These are phyloP conservation scores for Saprolegnia parasitica DNA, from an alignment of 352 stramenopile genomes.

Conservation along the genomic window DNA sequence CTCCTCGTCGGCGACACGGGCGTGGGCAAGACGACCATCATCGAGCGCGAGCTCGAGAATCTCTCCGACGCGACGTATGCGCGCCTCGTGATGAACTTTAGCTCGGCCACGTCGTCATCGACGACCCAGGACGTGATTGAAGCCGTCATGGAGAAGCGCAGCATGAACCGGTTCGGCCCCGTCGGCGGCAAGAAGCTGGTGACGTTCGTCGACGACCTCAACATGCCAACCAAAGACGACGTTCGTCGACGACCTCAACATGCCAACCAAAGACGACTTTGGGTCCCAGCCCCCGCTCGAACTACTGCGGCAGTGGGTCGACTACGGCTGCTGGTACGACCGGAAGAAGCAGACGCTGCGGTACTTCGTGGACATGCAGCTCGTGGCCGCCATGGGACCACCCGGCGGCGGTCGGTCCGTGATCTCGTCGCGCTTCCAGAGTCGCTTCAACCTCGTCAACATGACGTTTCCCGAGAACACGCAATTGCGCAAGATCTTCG, in stretches of 20 bases:
- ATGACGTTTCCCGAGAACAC: constrained; percentile 82
- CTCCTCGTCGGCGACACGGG: constrained; percentile 88
- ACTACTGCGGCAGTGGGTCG: constrained; percentile 87
- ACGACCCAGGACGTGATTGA: constrained; percentile 90
- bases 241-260: constrained; percentile 92
- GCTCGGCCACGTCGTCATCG: constrained; percentile 79
- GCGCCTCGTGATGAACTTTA: constrained; percentile 85
- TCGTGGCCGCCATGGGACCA: constrained; percentile 85
- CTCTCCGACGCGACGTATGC: constrained; percentile 69
- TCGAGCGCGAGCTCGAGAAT: constrained; percentile 75
- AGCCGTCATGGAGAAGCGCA: constrained; percentile 87
- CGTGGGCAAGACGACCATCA: constrained; percentile 85
- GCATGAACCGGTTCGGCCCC: constrained; percentile 83
- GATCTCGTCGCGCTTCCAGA: constrained; percentile 87
- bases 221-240: constrained; percentile 87
- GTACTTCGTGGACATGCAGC: constrained; percentile 89
- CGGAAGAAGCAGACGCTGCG: constrained; percentile 87
- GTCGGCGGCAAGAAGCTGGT: constrained; percentile 84
- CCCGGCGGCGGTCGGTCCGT: constrained; percentile 81
- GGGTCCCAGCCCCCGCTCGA: constrained; percentile 89
- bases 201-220: constrained; percentile 91
- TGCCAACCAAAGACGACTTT: constrained; percentile 87
- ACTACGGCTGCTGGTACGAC: constrained; percentile 92
- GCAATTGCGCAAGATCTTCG: constrained; percentile 84
- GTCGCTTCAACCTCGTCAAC: constrained; percentile 89